These are phyloP conservation scores for Nicotiana knightiana DNA, from an alignment of 257 asterid genomes.

Conservation along the genomic window DNA sequence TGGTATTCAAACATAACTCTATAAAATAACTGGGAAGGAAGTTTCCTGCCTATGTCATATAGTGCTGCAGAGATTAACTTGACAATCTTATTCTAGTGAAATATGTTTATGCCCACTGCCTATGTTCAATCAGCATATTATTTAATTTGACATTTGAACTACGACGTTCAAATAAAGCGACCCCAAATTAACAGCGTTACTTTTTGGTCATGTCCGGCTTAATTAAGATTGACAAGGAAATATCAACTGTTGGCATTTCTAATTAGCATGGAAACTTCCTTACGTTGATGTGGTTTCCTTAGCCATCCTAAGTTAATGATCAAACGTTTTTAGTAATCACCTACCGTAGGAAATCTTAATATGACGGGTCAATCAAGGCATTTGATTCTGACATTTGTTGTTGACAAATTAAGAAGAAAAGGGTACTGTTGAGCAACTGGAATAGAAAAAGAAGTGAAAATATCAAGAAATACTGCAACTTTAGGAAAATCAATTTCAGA, in stretches of 20 bases:
- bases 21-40: not conserved
- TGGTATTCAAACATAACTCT: too few relatives aligned
- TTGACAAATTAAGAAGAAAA: not conserved
- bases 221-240: not conserved
- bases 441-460: not conserved
- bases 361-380: not conserved
- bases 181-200: not conserved
- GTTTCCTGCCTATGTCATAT: not conserved
- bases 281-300: not conserved
- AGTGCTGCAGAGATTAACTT: not conserved
- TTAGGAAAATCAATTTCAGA: not conserved
- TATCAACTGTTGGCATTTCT: not conserved
- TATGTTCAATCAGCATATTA: not conserved
- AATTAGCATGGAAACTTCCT: not conserved
- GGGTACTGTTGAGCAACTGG: not conserved
- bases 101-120: not conserved
- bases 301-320: not conserved
- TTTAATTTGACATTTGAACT: not conserved
- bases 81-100: not conserved
- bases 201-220: not conserved
- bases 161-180: not conserved
- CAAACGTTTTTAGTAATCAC: not conserved
- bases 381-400: not conserved
- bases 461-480: not conserved
- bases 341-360: not conserved